Conservation (phyloP, 2,329 filamentous ascomycete genomes). For the Pestalotiopsis sp. region DNA sequence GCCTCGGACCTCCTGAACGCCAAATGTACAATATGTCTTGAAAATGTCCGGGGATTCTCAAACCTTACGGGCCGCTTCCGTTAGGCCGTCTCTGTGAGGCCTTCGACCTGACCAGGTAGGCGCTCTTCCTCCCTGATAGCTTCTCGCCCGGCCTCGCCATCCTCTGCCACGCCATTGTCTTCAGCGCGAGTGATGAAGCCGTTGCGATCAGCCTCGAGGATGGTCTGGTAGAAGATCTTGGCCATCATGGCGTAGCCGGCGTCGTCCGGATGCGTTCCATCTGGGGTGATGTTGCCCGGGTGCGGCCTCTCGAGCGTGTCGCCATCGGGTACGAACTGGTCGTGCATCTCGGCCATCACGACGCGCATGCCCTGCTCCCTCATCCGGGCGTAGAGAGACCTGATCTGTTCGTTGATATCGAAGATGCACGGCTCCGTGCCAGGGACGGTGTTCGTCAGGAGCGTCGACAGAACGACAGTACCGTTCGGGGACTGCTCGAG, state of each 20-base stretch:
- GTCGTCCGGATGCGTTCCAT: conserved; percentile 26
- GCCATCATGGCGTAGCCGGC: conserved; percentile 25
- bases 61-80: too few relatives aligned
- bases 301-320: conserved; percentile 16
- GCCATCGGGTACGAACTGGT: conserved; percentile 17
- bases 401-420: conserved; percentile 23
- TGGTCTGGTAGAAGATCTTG: conserved; percentile 22
- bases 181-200: conserved; percentile 19
- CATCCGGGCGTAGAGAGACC: conserved; percentile 15
- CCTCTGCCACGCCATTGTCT: conserved; percentile 17
- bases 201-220: conserved; percentile 20
- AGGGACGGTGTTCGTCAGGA: conserved; percentile 24
- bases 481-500: conserved; percentile 20
- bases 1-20: not conserved
- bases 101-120: not conserved
- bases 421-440: conserved; percentile 21
- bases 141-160: conserved; percentile 15
- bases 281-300: conserved; percentile 21
- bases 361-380: conserved; percentile 17
- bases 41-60: not conserved
- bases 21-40: not conserved
- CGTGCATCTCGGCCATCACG: conserved; percentile 30
- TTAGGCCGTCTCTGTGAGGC: not conserved
- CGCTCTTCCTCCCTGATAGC: not conserved
- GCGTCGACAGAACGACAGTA: conserved; percentile 26